Percentiles rank a stretch among this genome's conserved stretches.
Conservation (phyloP, 257 asterid genomes). For the Scutellaria galericulata region DNA sequence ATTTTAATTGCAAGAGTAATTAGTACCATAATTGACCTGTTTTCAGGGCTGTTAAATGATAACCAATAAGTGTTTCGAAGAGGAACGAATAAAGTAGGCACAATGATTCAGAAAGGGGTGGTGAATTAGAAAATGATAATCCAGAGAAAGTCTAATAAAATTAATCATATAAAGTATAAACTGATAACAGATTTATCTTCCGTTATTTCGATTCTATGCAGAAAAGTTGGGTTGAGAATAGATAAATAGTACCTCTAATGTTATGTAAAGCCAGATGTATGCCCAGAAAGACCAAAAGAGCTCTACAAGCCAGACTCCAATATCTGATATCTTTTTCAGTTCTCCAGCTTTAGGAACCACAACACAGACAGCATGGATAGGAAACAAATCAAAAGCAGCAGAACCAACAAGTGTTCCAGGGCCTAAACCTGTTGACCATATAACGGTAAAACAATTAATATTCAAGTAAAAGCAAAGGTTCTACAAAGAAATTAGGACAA, state of each 20-base stretch:
- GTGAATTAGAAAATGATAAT: neutral
- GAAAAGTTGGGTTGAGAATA: slow-evolving; percentile 28
- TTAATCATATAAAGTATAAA: slow-evolving; percentile 5
- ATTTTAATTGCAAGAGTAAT: neutral
- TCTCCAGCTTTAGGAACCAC: slow-evolving; percentile 95
- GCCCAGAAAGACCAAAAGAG: slow-evolving; percentile 99
- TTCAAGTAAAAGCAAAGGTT: slow-evolving; percentile 14
- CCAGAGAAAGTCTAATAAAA: neutral
- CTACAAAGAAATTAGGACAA: slow-evolving; percentile 12
- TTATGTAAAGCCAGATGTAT: slow-evolving; percentile 94
- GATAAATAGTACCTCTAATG: slow-evolving; percentile 63
- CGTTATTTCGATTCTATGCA: neutral
- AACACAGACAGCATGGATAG: slow-evolving; percentile 96
- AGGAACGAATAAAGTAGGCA: slow-evolving; percentile 9
- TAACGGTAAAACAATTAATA: slow-evolving; percentile 23
- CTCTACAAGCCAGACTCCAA: slow-evolving; percentile 96
- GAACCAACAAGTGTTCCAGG: slow-evolving; percentile 99
- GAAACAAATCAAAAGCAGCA: slow-evolving; percentile 97
- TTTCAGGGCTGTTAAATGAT: slow-evolving; percentile 1
- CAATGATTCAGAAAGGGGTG: slow-evolving; percentile 7
- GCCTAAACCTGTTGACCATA: slow-evolving; percentile 71
- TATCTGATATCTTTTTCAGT: slow-evolving; percentile 85
- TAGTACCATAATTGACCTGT: neutral
- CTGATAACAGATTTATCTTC: slow-evolving; percentile 1
- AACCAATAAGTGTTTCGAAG: slow-evolving; percentile 17